Conservation (phyloP, 768 basidiomycete species). For the Tubosaeta sp. region DNA sequence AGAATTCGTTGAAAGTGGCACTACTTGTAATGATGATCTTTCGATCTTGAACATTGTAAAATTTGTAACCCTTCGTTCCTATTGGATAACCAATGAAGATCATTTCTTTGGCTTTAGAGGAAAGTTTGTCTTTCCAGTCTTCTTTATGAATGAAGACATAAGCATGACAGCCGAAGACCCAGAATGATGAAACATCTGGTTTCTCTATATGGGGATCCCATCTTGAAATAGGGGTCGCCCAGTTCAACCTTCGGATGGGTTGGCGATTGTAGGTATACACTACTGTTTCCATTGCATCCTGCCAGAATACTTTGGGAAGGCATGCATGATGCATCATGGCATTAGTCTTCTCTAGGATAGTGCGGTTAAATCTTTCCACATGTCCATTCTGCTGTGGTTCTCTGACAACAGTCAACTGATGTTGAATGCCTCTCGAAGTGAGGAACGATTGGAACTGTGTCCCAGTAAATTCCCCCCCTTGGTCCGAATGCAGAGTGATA, state of each 20-base stretch:
- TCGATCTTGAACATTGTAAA: too few relatives aligned
- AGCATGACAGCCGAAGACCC: too few relatives aligned
- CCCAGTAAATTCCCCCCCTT: not conserved
- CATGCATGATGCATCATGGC: not conserved
- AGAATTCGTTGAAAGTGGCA: too few relatives aligned
- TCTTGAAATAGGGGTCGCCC: not conserved
- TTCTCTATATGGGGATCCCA: too few relatives aligned
- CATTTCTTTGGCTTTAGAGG: too few relatives aligned
- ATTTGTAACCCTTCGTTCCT: too few relatives aligned
- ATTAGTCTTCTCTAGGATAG: not conserved
- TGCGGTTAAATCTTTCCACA: not conserved
- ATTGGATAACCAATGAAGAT: too few relatives aligned
- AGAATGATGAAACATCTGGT: too few relatives aligned
- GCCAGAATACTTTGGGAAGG: not conserved
- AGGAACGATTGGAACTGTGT: not conserved
- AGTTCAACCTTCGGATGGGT: not conserved
- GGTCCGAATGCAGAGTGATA: not conserved
- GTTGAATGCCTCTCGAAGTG: not conserved
- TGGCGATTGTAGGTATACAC: not conserved
- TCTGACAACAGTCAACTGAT: not conserved
- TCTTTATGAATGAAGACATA: too few relatives aligned
- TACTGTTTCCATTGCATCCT: not conserved
- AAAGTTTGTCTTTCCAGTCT: too few relatives aligned
- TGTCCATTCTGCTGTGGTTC: not conserved
- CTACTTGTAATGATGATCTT: too few relatives aligned